Conservation (phyloP, 2,329 filamentous ascomycete species). For the Neospermospora avenae region DNA sequence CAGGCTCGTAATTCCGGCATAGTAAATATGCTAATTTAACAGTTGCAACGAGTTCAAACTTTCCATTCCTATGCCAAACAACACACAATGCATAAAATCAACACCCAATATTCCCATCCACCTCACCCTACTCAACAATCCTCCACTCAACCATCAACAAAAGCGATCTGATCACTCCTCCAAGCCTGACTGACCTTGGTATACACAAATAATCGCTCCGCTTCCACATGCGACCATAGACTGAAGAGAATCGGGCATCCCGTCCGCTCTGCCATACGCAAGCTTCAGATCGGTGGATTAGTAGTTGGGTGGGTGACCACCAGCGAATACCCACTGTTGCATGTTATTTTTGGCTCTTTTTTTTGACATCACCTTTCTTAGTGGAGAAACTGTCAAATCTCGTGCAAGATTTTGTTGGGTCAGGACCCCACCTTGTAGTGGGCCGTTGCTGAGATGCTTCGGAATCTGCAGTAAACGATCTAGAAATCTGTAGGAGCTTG, state of each 20-base stretch:
- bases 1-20: too few species aligned
- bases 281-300: conserved; percentile 3
- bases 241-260: conserved; percentile 1
- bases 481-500: too few species aligned
- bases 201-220: neutral
- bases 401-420: too few species aligned
- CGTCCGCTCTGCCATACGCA: conserved; percentile 2
- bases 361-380: neutral
- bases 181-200: too few species aligned
- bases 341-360: neutral
- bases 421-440: too few species aligned
- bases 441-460: too few species aligned
- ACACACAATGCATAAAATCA: neutral
- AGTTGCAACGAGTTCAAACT: too few species aligned
- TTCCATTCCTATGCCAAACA: too few species aligned
- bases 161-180: too few species aligned
- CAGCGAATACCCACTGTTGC: conserved; percentile 3
- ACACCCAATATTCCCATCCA: neutral
- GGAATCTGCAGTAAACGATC: too few species aligned
- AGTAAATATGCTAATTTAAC: too few species aligned
- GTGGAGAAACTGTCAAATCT: too few species aligned
- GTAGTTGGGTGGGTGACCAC: conserved; percentile 5
- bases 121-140: neutral
- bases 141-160: neutral
- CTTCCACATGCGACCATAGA: neutral